Percentiles rank a stretch among this genome's conserved stretches.
These are phyloP conservation scores for Schizosaccharomyces cryophilus DNA, from an alignment of 805 yeast genomes.

Conservation along the genomic window DNA sequence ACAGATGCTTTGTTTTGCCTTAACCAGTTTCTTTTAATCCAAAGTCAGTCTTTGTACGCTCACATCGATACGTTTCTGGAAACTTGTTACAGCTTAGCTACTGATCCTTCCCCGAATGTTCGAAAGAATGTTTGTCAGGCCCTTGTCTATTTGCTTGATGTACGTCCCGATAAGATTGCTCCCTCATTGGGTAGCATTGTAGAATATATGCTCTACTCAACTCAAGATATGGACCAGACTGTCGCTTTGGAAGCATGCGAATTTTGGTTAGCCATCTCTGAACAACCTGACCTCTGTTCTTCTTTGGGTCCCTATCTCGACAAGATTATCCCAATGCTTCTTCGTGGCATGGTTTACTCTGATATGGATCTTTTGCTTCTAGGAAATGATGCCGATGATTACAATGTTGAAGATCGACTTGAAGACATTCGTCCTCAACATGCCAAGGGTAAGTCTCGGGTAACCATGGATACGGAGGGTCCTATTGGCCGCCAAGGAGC, in stretches of 20 bases:
- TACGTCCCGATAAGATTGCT: constrained; percentile 52
- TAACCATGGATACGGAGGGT: not conserved
- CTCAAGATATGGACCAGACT: constrained; percentile 37
- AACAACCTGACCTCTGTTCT: constrained; percentile 23
- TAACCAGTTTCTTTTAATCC: constrained; percentile 48
- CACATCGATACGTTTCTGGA: constrained; percentile 42
- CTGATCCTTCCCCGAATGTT: constrained; percentile 31
- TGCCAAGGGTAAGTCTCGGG: constrained; percentile 22
- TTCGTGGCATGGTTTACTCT: constrained; percentile 67
- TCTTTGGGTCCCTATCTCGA: constrained; percentile 33
- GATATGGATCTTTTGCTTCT: constrained; percentile 51
- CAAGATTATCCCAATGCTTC: constrained; percentile 47
- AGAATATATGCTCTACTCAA: constrained; percentile 56
- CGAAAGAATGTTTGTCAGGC: constrained; percentile 56
- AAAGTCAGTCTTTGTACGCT: constrained; percentile 37
- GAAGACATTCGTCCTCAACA: constrained; percentile 71
- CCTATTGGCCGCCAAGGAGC: constrained; percentile 4
- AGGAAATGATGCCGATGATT: constrained; percentile 27
- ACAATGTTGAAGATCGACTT: constrained; percentile 42
- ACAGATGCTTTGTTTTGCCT: constrained; percentile 45
- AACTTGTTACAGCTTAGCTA: constrained; percentile 45
- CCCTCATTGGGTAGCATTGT: constrained; percentile 76
- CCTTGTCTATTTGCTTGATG: constrained; percentile 44
- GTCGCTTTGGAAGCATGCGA: constrained; percentile 87
- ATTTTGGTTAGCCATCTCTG: constrained; percentile 52